phyloP scores from a whole-genome alignment of 441 rosid genomes.

The Mallotus repandus region DNA sequence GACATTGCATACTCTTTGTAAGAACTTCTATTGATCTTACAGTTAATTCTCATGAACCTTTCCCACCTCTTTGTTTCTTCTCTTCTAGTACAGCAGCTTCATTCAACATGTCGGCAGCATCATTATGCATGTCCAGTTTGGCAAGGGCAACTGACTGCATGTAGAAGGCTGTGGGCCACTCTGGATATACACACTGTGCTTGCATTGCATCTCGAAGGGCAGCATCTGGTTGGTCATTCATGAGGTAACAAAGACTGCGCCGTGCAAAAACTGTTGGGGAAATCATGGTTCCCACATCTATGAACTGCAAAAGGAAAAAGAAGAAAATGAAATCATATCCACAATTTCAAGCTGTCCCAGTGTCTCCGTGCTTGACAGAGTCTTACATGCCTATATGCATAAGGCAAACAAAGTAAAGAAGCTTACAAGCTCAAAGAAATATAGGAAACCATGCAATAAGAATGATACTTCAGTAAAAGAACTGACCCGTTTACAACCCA shows the following conservation, averaged over 20 bases:
- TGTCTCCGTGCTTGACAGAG: background rate
- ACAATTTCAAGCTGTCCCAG: background rate
- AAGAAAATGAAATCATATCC: background rate
- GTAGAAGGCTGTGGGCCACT: slow-evolving; percentile 97
- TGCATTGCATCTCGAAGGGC: slow-evolving; percentile 97
- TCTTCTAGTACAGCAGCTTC: slow-evolving; percentile 91
- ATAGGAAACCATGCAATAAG: background rate
- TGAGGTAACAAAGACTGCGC: slow-evolving; percentile 80
- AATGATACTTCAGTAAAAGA: background rate
- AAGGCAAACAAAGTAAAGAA: background rate
- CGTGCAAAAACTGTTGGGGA: slow-evolving; percentile 93
- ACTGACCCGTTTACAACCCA: background rate
- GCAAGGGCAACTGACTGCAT: slow-evolving; percentile 97
- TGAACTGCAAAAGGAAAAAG: slow-evolving; percentile 45
- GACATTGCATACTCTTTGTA: slow-evolving; percentile 5
- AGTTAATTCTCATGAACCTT: slow-evolving; percentile 37
- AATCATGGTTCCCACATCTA: slow-evolving; percentile 83
- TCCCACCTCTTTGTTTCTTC: slow-evolving; percentile 65
- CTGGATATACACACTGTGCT: slow-evolving; percentile 90
- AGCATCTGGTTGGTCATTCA: slow-evolving; percentile 86
- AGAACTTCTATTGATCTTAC: background rate
- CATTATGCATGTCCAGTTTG: slow-evolving; percentile 92
- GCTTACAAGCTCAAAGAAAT: background rate
- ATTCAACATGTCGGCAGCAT: slow-evolving; percentile 90
- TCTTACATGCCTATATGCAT: background rate